These are phyloP conservation scores for Calonectria henricotiae DNA, from an alignment of 2,329 filamentous ascomycete genomes.

Conservation along the genomic window DNA sequence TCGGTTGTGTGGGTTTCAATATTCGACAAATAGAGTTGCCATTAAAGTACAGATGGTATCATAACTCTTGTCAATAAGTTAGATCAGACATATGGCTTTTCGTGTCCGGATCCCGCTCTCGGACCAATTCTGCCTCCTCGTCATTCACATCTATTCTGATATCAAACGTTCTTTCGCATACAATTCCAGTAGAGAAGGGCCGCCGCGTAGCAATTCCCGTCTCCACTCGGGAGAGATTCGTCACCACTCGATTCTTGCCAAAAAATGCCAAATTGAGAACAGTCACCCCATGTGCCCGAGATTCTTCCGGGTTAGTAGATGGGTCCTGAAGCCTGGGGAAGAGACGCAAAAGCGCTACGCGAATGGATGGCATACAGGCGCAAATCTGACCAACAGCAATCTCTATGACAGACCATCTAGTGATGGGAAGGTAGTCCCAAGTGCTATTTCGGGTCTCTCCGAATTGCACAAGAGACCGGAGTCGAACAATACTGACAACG, in stretches of 20 bases:
- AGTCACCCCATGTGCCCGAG: not conserved
- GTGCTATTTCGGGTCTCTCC: not conserved
- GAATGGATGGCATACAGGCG: not conserved
- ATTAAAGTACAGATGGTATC: not conserved
- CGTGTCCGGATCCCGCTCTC: not conserved
- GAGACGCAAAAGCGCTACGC: not conserved
- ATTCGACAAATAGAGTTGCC: not conserved
- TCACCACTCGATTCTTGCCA: not conserved
- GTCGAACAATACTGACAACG: not conserved
- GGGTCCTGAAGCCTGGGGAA: not conserved
- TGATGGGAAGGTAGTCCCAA: not conserved
- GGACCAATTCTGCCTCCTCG: not conserved
- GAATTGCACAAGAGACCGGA: not conserved
- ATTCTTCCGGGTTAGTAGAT: not conserved
- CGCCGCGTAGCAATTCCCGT: not conserved
- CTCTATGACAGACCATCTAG: not conserved
- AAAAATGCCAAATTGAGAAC: not conserved
- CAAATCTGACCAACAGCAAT: not conserved
- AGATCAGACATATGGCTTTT: not conserved
- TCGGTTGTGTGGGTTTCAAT: not conserved
- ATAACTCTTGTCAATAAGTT: not conserved
- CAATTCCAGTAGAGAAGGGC: not conserved
- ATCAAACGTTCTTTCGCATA: constrained; percentile 1
- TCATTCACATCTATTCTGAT: not conserved
- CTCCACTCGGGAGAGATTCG: not conserved